Conservation (phyloP, 2,329 filamentous ascomycete species). For the Colletotrichum tabaci region DNA sequence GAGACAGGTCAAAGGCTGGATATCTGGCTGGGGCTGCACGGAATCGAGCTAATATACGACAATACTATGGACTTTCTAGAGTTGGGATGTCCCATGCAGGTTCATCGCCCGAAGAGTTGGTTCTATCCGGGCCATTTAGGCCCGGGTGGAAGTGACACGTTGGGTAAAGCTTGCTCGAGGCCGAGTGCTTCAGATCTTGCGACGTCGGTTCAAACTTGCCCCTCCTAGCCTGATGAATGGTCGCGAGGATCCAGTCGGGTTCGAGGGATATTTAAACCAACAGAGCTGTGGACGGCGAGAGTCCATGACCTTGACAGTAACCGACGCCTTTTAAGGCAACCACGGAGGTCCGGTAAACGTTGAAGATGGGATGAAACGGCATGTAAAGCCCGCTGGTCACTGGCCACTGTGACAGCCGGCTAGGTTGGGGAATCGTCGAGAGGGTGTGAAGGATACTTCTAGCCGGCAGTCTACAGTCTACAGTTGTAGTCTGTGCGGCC, state of each 20-base stretch:
- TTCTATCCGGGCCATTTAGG: neutral
- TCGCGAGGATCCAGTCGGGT: neutral
- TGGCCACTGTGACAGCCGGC: slow-evolving; percentile 2
- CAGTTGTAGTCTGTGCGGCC: neutral
- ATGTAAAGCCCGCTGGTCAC: neutral
- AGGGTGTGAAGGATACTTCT: neutral
- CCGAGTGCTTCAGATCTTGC: neutral
- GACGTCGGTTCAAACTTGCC: neutral
- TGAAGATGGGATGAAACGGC: slow-evolving; percentile 25
- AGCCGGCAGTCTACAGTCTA: neutral
- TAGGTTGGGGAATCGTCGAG: slow-evolving; percentile 1
- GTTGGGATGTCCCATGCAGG: neutral
- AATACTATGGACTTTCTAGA: neutral
- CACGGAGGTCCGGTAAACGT: slow-evolving; percentile 28
- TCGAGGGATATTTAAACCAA: neutral
- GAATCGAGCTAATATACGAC: neutral
- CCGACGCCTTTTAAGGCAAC: neutral
- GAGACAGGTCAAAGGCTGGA: neutral
- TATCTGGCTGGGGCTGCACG: neutral
- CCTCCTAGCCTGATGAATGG: too few relatives aligned
- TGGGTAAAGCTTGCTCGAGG: slow-evolving; percentile 24
- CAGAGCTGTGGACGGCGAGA: neutral
- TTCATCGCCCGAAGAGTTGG: neutral
- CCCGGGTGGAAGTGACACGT: neutral
- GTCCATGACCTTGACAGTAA: neutral